Base-by-base conservation (phyloP, 306 rosid genomes). In the Styphnolobium japonicum region DNA sequence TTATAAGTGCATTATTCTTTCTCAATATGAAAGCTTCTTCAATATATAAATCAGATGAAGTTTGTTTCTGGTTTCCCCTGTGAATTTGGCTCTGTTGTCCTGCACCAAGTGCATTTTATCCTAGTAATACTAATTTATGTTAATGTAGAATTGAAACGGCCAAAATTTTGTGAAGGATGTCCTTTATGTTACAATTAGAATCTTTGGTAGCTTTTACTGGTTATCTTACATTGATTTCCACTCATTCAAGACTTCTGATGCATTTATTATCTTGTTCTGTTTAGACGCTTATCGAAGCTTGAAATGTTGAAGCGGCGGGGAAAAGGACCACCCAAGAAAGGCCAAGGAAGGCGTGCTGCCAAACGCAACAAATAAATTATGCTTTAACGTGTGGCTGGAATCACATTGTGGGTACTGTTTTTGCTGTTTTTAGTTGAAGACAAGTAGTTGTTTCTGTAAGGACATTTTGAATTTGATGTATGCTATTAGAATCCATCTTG, bases 261-360 rank as follows among this genome's bases (percentile, higher is more conserved):
- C 49, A 19, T 55, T 22, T 80, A 16, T 61, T 53, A 3, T 37
- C 60, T 73, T 78, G 61, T 69, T 57, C 78, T 75, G 40, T 52
- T 3, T 63, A 94, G 98, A 86, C 97, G 97, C 34, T 80, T 89
- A 80, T 85, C 92, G 18, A 94, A 86, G 84, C 97, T 94, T 64
- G 93, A 92, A 88, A 94, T 94, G 96, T 83, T 94, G 91, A 94
- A 89, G 89, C 97, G 97, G 40, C 92, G 98, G 21, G 96, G 98
- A 37, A 94, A 94, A 80, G 97, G 97, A 74, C 89, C 97, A 36
- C 97, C 96, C n/a, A 90, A 92, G 92, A 94, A 94, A 87, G 97
- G 97, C 65, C 91, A 92, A 34, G 98, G 98, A 75, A 88, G 71
- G 88, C 96, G 97, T 74, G 97, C 96, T 58, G 85, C 91, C 67